These are phyloP conservation scores for Amborella trichopoda DNA, from an alignment of 164 flowering plant species.

Conservation along the genomic window DNA sequence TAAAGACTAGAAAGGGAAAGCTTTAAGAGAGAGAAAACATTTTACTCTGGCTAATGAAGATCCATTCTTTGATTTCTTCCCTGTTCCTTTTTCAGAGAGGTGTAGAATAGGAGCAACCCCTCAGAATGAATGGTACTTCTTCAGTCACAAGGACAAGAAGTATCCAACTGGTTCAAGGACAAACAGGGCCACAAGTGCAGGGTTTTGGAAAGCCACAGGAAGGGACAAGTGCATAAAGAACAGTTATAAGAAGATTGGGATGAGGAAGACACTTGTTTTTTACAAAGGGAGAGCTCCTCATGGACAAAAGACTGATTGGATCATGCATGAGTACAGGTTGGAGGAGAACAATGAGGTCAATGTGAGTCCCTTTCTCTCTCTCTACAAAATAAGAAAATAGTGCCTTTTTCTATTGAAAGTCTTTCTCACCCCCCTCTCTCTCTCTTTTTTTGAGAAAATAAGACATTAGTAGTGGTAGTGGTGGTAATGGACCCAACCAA, in stretches of 20 bases:
- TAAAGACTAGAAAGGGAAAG: no score
- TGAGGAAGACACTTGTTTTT: conserved; percentile 93
- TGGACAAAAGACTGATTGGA: conserved; percentile 95
- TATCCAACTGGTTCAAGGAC: conserved; percentile 96
- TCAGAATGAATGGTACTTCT: conserved; percentile 94
- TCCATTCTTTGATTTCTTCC: no score
- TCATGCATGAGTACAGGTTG: conserved; percentile 95
- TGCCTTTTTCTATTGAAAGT: no score
- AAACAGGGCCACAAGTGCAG: conserved; percentile 78
- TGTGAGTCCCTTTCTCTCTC: no score
- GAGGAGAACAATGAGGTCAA: conserved; percentile 1
- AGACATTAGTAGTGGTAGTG: no score
- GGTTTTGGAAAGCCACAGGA: conserved; percentile 98
- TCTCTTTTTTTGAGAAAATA: no score
- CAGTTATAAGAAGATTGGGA: conserved; percentile 77
- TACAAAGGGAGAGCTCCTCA: conserved; percentile 93
- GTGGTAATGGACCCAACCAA: no score
- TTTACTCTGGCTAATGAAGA: no score
- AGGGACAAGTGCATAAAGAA: conserved; percentile 90
- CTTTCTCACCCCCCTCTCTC: no score
- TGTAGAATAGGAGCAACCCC: conserved; percentile 90
- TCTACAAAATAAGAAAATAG: no score
- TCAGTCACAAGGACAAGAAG: conserved; percentile 96
- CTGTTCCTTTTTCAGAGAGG: conserved; percentile 53
- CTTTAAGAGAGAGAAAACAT: no score